Percentiles rank a stretch among this genome's conserved stretches.
Evolutionary conservation across 164 flowering plant species (phyloP).

Genomic region (Magnolia changhungtana): DNA sequence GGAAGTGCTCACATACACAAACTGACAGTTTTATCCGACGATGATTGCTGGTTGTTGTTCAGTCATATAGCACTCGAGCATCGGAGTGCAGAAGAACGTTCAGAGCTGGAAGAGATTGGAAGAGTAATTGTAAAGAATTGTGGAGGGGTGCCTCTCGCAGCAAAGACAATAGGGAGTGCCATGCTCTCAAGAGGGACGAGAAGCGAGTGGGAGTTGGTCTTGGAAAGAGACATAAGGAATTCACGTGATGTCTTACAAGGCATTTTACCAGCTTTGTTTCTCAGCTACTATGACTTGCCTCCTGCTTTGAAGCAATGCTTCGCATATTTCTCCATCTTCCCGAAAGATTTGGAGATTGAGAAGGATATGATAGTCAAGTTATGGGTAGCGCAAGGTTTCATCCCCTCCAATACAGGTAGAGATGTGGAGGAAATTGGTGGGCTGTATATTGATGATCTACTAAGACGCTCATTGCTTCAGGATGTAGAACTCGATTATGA

Average conservation of each 20-base stretch:
- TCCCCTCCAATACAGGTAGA: background rate
- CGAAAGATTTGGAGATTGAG: background rate
- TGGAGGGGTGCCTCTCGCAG: conserved; percentile 9
- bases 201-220: conserved; percentile 5
- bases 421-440: conserved; percentile 3
- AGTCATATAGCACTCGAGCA: background rate
- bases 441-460: conserved; percentile 2
- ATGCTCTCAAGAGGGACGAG: background rate
- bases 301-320: conserved; percentile 11
- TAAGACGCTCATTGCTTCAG: background rate
- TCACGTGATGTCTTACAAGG: background rate
- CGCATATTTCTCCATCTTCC: conserved; percentile 4
- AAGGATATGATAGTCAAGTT: conserved; percentile 1
- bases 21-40: background rate
- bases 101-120: background rate
- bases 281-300: conserved; percentile 12
- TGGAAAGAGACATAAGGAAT: conserved; percentile 8
- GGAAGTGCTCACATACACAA: background rate
- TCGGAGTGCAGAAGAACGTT: background rate
- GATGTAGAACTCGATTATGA: background rate
- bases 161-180: conserved; percentile 7
- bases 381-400: conserved; percentile 19
- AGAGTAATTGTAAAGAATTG: conserved; percentile 7
- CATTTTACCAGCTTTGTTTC: conserved; percentile 1
- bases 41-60: background rate